Base-by-base conservation (phyloP, 345 rosid genomes). In the Eucalyptus marginata region DNA sequence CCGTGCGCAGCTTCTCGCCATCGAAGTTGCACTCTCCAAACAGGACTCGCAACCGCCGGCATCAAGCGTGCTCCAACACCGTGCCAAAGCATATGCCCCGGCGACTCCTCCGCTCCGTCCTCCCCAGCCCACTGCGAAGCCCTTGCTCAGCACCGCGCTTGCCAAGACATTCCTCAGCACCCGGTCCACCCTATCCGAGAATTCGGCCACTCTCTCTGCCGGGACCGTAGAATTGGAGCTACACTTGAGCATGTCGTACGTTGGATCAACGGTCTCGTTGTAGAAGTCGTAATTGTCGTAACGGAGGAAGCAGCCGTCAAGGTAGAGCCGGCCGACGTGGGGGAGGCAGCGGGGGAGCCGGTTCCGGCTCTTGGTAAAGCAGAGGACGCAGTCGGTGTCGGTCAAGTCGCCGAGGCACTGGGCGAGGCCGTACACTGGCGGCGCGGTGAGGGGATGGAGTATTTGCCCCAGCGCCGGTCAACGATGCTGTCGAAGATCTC, bases 231-330 rank as follows among this genome's bases (percentile, higher is more conserved):
- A 40, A 44, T 18, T 88, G 43, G 62, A 13, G 87, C 64, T 79
- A 51, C 96, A 95, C 27, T 86, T 87, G 43, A 89, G 68, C 54
- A 20, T 47, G 86, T 93, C 95, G 27, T 71, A 86, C 14, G 11
- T 86, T 2, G 92, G 90, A 87, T 94, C 94, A 13, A 90, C 18
- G 31, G 89, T 87, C 86, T 95, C 99, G 13, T 92, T 85, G 12
- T 89, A 93, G 92, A 97, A 94, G 87, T 90, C 64, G 87, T 94
- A 92, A 58, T 87, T 85, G 84, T 91, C 96, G 85, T 90, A 94
- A 29, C 98, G 95, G 54, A 95, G 90, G 91, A 96, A 96, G 90
- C 99, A 97, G 33, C 92, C 94, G n/a, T 94, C 97, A 16, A 91
- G 93, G 87, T 90, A 94, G 66, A 96, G 89, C 29, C 97, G 93